phyloP scores from a whole-genome alignment of 495 filamentous ascomycete genomes.

The Penicillium robsamsonii region DNA sequence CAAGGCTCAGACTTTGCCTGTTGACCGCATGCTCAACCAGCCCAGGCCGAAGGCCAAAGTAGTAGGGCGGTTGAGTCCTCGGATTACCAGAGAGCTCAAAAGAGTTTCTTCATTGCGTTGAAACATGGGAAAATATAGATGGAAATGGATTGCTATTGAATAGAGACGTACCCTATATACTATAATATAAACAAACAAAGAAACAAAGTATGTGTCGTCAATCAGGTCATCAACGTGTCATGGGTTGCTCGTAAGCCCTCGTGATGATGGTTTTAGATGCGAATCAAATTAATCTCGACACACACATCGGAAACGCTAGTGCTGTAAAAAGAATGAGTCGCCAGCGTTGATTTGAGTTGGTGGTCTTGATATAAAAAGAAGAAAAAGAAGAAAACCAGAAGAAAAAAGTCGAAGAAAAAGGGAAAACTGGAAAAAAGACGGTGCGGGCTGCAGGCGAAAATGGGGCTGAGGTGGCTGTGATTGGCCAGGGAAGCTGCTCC shows the following conservation, averaged over 20 bases:
- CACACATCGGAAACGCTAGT: constrained; percentile 85
- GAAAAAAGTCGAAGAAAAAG: constrained; percentile 21
- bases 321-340: constrained; percentile 54
- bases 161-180: constrained; percentile 21
- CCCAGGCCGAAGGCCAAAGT: constrained; percentile 32
- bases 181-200: constrained; percentile 12
- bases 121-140: background rate
- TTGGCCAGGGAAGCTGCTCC: constrained; percentile 33
- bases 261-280: constrained; percentile 99
- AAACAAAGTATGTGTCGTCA: constrained; percentile 63
- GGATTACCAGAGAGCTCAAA: constrained; percentile 76
- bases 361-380: constrained; percentile 68
- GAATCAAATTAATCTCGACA: constrained; percentile 71
- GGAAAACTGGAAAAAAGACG: constrained; percentile 34
- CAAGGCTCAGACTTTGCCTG: constrained; percentile 68
- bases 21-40: constrained; percentile 70
- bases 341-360: constrained; percentile 93
- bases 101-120: constrained; percentile 55
- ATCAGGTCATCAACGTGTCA: constrained; percentile 98
- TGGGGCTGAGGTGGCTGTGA: constrained; percentile 13
- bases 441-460: constrained; percentile 30
- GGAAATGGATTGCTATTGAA: constrained; percentile 16
- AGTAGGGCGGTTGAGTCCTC: constrained; percentile 63
- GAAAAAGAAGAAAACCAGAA: constrained; percentile 32
- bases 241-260: constrained; percentile 89